Percentiles rank a stretch among this genome's conserved stretches.
Conservation (phyloP, 768 basidiomycete genomes). For the Podaxis sp. region DNA sequence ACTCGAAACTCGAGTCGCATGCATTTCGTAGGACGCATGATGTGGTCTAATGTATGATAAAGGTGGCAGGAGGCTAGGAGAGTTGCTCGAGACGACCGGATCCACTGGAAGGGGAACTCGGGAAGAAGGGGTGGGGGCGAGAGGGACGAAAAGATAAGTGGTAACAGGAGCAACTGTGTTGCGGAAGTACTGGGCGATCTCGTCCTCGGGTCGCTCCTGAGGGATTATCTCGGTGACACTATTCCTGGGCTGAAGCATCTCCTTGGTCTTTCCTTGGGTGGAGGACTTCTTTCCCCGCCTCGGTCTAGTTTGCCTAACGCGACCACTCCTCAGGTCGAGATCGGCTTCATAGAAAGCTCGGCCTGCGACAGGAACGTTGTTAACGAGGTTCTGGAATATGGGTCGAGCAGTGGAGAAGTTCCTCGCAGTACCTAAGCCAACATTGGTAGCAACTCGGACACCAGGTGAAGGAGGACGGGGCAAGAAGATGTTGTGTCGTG, state of each 20-base stretch:
- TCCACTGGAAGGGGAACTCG: constrained; percentile 55
- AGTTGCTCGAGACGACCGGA: constrained; percentile 19
- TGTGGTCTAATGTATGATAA: constrained; percentile 48
- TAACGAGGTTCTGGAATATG: constrained; percentile 75
- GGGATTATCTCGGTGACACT: constrained; percentile 16
- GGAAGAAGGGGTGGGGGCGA: constrained; percentile 70
- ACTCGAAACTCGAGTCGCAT: constrained; percentile 62
- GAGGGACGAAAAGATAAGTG: constrained; percentile 71
- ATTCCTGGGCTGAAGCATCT: constrained; percentile 18
- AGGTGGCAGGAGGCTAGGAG: constrained; percentile 38
- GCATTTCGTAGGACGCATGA: constrained; percentile 51
- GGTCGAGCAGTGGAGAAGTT: constrained; percentile 74
- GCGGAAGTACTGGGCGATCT: constrained; percentile 65
- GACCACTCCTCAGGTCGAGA: constrained; percentile 48
- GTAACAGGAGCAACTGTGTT: constrained; percentile 40
- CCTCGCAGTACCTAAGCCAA: constrained; percentile 75
- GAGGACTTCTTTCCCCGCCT: constrained; percentile 11
- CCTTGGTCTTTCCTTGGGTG: constrained; percentile 9
- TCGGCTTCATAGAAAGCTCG: constrained; percentile 76
- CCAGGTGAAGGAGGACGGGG: constrained; percentile 50
- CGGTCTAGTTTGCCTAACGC: constrained; percentile 10
- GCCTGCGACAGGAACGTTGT: constrained; percentile 76
- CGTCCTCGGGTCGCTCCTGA: constrained; percentile 22
- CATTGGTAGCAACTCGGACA: constrained; percentile 52
- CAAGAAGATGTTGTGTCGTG: constrained; percentile 40